Evolutionary conservation across 164 flowering plant genomes (phyloP), one percentile per base, ranked within the genome.

Genomic region (Stephania yunnanensis): DNA sequence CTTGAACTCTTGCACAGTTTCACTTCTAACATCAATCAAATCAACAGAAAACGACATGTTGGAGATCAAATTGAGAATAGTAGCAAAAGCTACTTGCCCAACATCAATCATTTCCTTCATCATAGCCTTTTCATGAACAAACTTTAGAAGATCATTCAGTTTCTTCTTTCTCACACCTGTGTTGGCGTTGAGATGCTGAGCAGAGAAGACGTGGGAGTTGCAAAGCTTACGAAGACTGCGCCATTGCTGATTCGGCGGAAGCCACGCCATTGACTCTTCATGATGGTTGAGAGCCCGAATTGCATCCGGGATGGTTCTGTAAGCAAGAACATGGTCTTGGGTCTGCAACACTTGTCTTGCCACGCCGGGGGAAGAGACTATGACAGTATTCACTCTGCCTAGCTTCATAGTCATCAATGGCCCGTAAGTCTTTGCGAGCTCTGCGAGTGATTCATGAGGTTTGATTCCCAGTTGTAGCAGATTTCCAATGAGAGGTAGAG

Each of bases 311-410:
- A 71, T 46, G 13, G 8, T 29, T 36, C 78, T 46, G 13, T 29
- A 44, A 8, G 73, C 31, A 1, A 75, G 63, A 6, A 66, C n/a
- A 6, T 53, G 77, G n/a, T 75, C 77, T 1, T 75, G 29, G 61
- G n/a, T 75, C n/a, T 75, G 77, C 8, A 75, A 72, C 25, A 68
- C 52, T 36, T 67, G 45, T 75, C 69, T 75, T 19, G 77, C 77
- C 36, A 75, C 52, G 8, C 17, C 10, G 3, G 77, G 65, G 3
- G 77, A 75, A 36, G 72, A 68, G 3, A 52, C 73, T 29, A 69
- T 30, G 0, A 75, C 25, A 7, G 77, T 75, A 5, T 68, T 75
- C 20, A 75, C 19, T 30, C 36, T 69, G 46, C 77, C 77, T 5
- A 75, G 77, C 53, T 75, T 75, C 7, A 75, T 36, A 19, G 68